Evolutionary conservation across 495 filamentous ascomycete genomes (phyloP), one percentile per base, ranked within the genome.

Genomic region (Aspergillus sparsus): DNA sequence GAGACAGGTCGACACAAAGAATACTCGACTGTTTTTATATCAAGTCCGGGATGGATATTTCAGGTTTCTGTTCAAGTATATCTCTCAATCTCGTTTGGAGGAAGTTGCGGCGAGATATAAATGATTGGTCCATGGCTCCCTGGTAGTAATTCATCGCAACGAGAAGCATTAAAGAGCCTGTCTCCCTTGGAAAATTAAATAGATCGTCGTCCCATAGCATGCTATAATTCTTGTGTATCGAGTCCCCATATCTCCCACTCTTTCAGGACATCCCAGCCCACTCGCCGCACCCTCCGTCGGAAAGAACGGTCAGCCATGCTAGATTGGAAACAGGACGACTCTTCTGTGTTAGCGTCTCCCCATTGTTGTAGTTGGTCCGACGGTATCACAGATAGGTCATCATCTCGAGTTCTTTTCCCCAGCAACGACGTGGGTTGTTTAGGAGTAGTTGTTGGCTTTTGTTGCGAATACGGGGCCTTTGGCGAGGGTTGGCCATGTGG

Each of bases 181-280:
- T 27, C 21, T 27, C 21, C 21, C 21, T 27, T 27, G 21, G n/a
- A n/a, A n/a, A n/a, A n/a, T n/a, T 27, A 27, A 27, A 27, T 27
- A 3, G 3, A 3, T 27, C 21, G 21, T 27, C 21, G 3, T 27
- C 21, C 21, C 1, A 27, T 27, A 27, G 21, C 21, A 15, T 6
- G 42, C 71, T 49, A 78, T 53, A 77, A 66, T 49, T 78, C 77
- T 58, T 77, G 73, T 9, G 72, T 61, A 57, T 80, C 77, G 49
- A 80, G 53, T 3, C 66, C 66, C 76, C 76, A 80, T 2, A 80
- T 71, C 53, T 80, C 77, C 74, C 74, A 80, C 11, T 74, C 53
- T 49, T 75, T 65, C 6, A 77, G 59, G 1, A 73, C 71, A n/a
- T 80, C 74, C 77, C 75, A 78, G 12, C 71, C 73, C 7, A 74